Percentiles rank a stretch among this genome's conserved stretches.
phyloP scores from a whole-genome alignment of 2,329 filamentous ascomycete species.

The Phaeosphaeriaceae sp. region DNA sequence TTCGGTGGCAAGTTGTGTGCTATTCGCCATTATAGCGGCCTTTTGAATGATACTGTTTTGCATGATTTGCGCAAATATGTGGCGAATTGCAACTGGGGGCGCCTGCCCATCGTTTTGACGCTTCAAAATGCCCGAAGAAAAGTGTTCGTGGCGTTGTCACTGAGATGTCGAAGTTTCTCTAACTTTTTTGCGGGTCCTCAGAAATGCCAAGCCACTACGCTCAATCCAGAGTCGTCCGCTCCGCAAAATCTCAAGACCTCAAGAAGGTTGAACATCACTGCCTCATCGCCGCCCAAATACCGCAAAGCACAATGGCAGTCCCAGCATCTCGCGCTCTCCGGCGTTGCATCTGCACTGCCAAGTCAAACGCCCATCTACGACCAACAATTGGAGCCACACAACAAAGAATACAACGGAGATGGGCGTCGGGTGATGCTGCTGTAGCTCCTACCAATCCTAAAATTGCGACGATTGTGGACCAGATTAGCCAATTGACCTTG shows the following conservation, averaged over 20 bases:
- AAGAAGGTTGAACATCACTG: slow-evolving; percentile 18
- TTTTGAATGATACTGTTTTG: slow-evolving; percentile 18
- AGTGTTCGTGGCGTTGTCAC: slow-evolving; percentile 22
- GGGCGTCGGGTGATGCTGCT: slow-evolving; percentile 83
- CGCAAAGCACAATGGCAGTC: slow-evolving; percentile 50
- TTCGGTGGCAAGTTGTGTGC: slow-evolving; percentile 35
- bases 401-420: slow-evolving; percentile 67
- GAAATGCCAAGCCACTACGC: slow-evolving; percentile 34
- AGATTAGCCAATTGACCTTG: slow-evolving; percentile 97
- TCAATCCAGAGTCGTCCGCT: slow-evolving; percentile 24
- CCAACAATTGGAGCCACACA: slow-evolving; percentile 44
- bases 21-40: slow-evolving; percentile 35
- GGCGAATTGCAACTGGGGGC: slow-evolving; percentile 27
- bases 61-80: slow-evolving; percentile 21
- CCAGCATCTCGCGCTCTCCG: slow-evolving; percentile 53
- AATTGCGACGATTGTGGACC: slow-evolving; percentile 92
- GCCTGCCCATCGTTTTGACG: slow-evolving; percentile 47
- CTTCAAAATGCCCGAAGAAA: slow-evolving; percentile 24
- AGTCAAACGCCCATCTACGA: slow-evolving; percentile 32
- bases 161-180: slow-evolving; percentile 21
- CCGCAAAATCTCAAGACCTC: slow-evolving; percentile 38
- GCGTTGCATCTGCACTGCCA: slow-evolving; percentile 51
- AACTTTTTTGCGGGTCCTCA: slow-evolving; percentile 34
- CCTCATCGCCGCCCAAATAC: slow-evolving; percentile 26
- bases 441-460: slow-evolving; percentile 76